Percentiles rank a stretch among this genome's conserved stretches.
These are phyloP conservation scores for Colletotrichum truncatum DNA, from an alignment of 2,329 filamentous ascomycete genomes.

Conservation along the genomic window DNA sequence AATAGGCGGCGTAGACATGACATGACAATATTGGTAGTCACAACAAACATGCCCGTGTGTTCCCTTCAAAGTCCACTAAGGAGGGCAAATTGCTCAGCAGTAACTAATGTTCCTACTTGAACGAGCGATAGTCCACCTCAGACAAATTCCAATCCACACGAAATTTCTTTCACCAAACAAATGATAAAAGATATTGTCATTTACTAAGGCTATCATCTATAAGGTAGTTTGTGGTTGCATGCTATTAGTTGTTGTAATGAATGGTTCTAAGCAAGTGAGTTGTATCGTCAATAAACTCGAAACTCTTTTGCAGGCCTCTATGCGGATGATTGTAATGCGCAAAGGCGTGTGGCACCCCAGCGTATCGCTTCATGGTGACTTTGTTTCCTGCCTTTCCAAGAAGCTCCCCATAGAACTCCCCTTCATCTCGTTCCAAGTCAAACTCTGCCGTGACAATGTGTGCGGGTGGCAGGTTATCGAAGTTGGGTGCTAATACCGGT, in stretches of 20 bases:
- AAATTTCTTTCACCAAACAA: no score
- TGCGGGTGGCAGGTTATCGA: slow-evolving; percentile 37
- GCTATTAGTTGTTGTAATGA: background rate
- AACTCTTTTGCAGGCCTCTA: slow-evolving; percentile 36
- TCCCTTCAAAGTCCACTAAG: no score
- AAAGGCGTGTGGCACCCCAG: slow-evolving; percentile 40
- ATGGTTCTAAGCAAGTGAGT: background rate
- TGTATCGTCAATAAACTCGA: slow-evolving; percentile 39
- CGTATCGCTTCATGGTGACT: slow-evolving; percentile 39
- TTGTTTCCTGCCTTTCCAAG: slow-evolving; percentile 35
- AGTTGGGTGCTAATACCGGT: slow-evolving; percentile 37
- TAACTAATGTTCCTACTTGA: no score
- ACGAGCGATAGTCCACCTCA: no score
- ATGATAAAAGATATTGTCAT: no score
- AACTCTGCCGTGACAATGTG: slow-evolving; percentile 46
- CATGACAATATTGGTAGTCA: no score
- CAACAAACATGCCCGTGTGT: no score
- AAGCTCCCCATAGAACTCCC: slow-evolving; percentile 37
- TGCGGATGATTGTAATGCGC: slow-evolving; percentile 39
- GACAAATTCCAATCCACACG: no score
- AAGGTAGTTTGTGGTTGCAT: no score
- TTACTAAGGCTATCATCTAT: no score
- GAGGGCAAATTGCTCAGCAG: no score
- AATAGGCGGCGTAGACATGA: no score
- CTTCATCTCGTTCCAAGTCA: slow-evolving; percentile 45